A percentile compares a stretch with the other conserved stretches of the same genome.
phyloP scores from a whole-genome alignment of 1,284 basidiomycete species.

The Tylopilus orsonianus region DNA sequence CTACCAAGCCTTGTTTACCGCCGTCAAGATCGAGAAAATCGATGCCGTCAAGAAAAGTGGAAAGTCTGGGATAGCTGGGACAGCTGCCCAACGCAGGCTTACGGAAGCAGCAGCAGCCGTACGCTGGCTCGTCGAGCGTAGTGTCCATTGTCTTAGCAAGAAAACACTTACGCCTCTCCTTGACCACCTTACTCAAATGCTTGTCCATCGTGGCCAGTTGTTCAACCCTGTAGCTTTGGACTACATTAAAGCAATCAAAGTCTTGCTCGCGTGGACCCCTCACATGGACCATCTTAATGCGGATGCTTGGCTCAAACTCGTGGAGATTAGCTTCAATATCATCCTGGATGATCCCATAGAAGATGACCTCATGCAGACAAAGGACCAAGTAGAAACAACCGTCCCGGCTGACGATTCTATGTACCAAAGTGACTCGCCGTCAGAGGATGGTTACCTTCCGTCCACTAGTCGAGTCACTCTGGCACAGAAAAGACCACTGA shows the following conservation, averaged over 20 bases:
- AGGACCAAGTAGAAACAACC: constrained; percentile 20
- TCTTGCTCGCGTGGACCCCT: constrained; percentile 61
- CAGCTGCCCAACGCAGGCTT: constrained; percentile 56
- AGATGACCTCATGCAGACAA: constrained; percentile 38
- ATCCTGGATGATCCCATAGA: constrained; percentile 66
- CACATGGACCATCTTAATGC: constrained; percentile 79
- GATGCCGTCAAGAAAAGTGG: constrained; percentile 51
- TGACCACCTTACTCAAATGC: constrained; percentile 64
- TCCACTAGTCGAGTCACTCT: constrained; percentile 21
- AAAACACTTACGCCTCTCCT: constrained; percentile 58
- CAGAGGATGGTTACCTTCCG: constrained; percentile 32
- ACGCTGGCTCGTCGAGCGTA: constrained; percentile 68
- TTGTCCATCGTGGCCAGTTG: constrained; percentile 58
- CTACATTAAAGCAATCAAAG: constrained; percentile 78
- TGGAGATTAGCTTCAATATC: constrained; percentile 75
- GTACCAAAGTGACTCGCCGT: constrained; percentile 31
- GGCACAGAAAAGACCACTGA: constrained; percentile 31
- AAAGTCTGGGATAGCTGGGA: constrained; percentile 33
- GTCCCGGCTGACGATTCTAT: constrained; percentile 27
- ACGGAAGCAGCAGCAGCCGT: constrained; percentile 62
- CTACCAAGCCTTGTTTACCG: constrained; percentile 72
- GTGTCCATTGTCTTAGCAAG: constrained; percentile 52
- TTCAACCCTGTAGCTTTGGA: constrained; percentile 71
- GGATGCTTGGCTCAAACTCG: constrained; percentile 65
- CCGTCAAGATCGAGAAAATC: constrained; percentile 63